phyloP scores from a whole-genome alignment of 2,329 filamentous ascomycete species.

The Penicillium oxalicum region DNA sequence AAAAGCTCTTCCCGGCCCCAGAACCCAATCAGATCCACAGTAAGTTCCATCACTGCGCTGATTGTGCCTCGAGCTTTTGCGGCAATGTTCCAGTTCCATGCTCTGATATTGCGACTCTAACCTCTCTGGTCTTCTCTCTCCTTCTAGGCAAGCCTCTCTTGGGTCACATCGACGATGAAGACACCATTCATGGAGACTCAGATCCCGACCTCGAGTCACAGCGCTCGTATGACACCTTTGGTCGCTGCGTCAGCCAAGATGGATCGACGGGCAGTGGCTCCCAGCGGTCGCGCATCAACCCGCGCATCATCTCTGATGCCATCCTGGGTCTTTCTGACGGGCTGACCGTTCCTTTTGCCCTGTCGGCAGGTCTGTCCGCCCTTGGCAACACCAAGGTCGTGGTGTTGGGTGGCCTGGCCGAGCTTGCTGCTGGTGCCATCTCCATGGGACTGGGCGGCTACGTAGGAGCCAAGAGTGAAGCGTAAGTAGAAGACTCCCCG shows the following conservation, averaged over 20 bases:
- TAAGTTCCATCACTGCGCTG: conserved; percentile 2
- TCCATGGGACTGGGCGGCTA: conserved; percentile 76
- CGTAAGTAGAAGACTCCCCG: conserved; percentile 31
- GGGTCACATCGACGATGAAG: conserved; percentile 19
- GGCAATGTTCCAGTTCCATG: neutral
- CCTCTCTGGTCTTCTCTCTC: too few relatives aligned
- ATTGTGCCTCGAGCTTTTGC: neutral
- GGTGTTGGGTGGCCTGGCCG: conserved; percentile 67
- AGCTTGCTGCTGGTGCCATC: conserved; percentile 69
- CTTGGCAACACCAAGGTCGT: conserved; percentile 61
- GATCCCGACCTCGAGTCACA: conserved; percentile 32
- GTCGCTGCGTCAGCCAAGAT: conserved; percentile 18
- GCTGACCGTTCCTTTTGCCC: conserved; percentile 70
- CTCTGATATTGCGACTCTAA: too few relatives aligned
- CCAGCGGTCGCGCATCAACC: conserved; percentile 33
- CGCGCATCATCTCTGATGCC: conserved; percentile 50
- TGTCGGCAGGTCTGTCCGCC: conserved; percentile 62
- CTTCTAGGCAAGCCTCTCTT: conserved; percentile 30
- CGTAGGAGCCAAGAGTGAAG: conserved; percentile 52
- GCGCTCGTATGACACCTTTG: conserved; percentile 32
- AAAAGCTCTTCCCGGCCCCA: conserved; percentile 30
- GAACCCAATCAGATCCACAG: conserved; percentile 11
- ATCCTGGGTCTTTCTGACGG: conserved; percentile 74
- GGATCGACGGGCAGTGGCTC: conserved; percentile 20
- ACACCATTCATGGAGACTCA: conserved; percentile 18